These are phyloP conservation scores for Aphanomyces astaci DNA, from an alignment of 352 stramenopile species.

Conservation along the genomic window DNA sequence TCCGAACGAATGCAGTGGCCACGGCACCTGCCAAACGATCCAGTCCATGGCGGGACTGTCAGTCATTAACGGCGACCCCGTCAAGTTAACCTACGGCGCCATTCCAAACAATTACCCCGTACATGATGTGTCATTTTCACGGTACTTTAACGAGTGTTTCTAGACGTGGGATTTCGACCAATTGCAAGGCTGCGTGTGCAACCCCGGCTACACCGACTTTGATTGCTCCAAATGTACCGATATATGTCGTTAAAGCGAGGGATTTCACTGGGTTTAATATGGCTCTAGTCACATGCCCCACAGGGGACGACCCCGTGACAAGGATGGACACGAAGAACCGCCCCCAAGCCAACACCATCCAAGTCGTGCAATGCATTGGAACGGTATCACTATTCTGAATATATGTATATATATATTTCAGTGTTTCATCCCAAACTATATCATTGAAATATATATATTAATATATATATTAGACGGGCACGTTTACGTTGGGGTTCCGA, in stretches of 20 bases:
- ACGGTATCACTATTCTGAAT: not conserved
- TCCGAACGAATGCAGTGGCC: conserved; percentile 63
- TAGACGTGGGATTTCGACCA: conserved; percentile 86
- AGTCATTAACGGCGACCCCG: conserved; percentile 46
- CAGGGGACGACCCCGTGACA: conserved; percentile 83
- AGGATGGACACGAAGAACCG: conserved; percentile 27
- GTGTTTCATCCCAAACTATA: too few species aligned
- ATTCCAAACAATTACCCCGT: conserved; percentile 70
- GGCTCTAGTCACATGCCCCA: conserved; percentile 65
- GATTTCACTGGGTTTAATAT: not conserved
- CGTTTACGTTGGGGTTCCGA: conserved; percentile 66
- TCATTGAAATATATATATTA: too few species aligned
- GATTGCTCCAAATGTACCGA: conserved; percentile 54
- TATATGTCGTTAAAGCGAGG: not conserved
- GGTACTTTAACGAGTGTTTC: not conserved
- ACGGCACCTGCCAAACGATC: conserved; percentile 80
- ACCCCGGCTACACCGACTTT: conserved; percentile 81
- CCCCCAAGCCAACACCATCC: conserved; percentile 69
- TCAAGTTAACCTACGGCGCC: conserved; percentile 48
- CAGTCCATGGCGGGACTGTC: conserved; percentile 50
- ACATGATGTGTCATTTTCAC: not conserved
- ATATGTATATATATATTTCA: not conserved
- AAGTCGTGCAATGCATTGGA: conserved; percentile 60
- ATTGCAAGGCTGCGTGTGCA: conserved; percentile 78
- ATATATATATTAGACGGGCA: conserved; percentile 31